Percentiles rank a stretch among this genome's conserved stretches.
phyloP scores from a whole-genome alignment of 495 filamentous ascomycete species.

The Penicillium chermesinum region DNA sequence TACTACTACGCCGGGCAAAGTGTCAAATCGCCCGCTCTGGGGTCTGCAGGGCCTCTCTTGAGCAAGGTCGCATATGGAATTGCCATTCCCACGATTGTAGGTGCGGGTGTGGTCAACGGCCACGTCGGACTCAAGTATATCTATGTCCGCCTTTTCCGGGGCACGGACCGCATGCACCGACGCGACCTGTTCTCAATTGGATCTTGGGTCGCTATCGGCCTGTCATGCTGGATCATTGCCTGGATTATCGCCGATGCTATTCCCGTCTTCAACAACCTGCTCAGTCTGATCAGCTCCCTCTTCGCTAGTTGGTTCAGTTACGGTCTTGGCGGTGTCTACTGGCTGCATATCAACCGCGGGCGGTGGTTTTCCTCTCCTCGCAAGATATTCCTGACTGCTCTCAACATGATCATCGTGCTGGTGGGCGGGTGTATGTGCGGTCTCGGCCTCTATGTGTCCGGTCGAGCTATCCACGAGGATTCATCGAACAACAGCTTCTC shows the following conservation, averaged over 20 bases:
- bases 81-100: conserved; percentile 41
- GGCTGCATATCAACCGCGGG: conserved; percentile 40
- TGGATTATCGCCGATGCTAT: conserved; percentile 71
- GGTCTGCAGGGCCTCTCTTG: conserved; percentile 54
- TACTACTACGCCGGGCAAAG: conserved; percentile 63
- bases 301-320: conserved; percentile 39
- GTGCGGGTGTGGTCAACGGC: conserved; percentile 54
- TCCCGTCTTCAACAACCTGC: conserved; percentile 63
- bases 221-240: conserved; percentile 55
- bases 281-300: conserved; percentile 43
- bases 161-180: conserved; percentile 54
- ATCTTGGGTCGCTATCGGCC: conserved; percentile 54
- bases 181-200: conserved; percentile 38
- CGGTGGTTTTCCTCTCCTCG: conserved; percentile 27
- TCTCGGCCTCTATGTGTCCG: conserved; percentile 36
- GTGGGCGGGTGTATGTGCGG: conserved; percentile 35
- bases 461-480: conserved; percentile 30
- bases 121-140: conserved; percentile 57
- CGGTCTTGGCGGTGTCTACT: conserved; percentile 41
- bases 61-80: conserved; percentile 72
- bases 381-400: conserved; percentile 33
- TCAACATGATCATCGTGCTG: conserved; percentile 30
- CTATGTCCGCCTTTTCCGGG: conserved; percentile 54
- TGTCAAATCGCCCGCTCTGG: conserved; percentile 66
- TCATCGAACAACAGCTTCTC: conserved; percentile 29